These are phyloP conservation scores for Eucalyptus sideroxylon DNA, from an alignment of 345 rosid genomes.

Conservation along the genomic window DNA sequence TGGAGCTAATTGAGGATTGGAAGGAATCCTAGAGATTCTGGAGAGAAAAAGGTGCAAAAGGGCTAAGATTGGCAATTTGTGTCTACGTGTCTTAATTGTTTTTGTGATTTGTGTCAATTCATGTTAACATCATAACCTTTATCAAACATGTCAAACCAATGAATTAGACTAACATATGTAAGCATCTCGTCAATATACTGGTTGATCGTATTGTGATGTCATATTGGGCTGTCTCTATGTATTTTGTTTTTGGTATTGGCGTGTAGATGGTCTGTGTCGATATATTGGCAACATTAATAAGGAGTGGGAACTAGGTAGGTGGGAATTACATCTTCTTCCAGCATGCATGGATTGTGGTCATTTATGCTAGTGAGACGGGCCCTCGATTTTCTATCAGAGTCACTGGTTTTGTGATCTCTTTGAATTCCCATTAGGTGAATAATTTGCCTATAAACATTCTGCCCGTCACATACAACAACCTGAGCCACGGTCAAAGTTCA, in stretches of 20 bases:
- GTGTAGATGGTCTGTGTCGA: background rate
- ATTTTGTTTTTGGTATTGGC: background rate
- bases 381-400: background rate
- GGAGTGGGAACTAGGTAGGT: background rate
- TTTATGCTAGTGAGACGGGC: background rate
- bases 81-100: background rate
- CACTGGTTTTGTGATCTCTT: background rate
- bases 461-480: slow-evolving; percentile 46
- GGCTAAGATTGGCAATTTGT: background rate
- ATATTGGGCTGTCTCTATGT: background rate
- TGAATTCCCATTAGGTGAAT: slow-evolving; percentile 35
- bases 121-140: background rate
- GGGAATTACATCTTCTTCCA: background rate
- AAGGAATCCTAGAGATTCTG: background rate
- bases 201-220: background rate
- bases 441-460: slow-evolving; percentile 55
- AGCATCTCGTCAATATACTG: background rate
- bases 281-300: background rate
- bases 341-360: background rate
- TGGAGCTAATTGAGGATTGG: background rate
- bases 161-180: background rate
- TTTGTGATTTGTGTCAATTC: background rate
- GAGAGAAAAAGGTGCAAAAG: background rate
- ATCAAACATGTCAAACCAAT: background rate
- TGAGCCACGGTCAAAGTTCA: slow-evolving; percentile 43